A percentile compares a stretch with the other conserved stretches of the same genome.
Evolutionary conservation across 495 filamentous ascomycete species (phyloP).

Genomic region (Penicillium pulvis): DNA sequence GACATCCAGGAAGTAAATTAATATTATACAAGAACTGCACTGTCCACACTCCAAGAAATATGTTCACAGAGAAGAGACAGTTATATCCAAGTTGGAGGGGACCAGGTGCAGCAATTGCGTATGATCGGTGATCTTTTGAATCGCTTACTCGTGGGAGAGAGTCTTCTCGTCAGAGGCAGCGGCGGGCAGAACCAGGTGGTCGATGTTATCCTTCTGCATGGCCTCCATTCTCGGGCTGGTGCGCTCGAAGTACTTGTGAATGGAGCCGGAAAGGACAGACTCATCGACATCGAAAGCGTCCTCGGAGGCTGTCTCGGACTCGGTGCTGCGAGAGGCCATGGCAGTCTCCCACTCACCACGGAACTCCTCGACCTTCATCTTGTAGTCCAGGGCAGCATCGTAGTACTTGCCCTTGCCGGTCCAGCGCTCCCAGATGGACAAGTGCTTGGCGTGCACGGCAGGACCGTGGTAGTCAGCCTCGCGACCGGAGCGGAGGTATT

Average conservation of each 20-base stretch:
- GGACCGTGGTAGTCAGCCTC: constrained; percentile 82
- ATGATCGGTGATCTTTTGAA: not conserved
- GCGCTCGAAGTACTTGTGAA: constrained; percentile 49
- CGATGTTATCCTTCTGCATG: constrained; percentile 31
- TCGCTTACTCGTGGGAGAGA: constrained; percentile 19
- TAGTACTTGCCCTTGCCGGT: constrained; percentile 73
- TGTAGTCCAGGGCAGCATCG: constrained; percentile 72
- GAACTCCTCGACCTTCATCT: constrained; percentile 78
- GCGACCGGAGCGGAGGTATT: constrained; percentile 71
- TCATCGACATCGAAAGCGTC: constrained; percentile 35
- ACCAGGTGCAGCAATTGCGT: constrained; percentile 1
- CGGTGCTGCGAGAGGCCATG: constrained; percentile 42
- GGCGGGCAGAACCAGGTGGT: constrained; percentile 19
- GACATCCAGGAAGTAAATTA: constrained; percentile 1
- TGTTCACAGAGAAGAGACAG: not conserved
- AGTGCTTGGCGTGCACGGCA: constrained; percentile 79
- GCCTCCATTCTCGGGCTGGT: constrained; percentile 47
- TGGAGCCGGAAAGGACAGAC: constrained; percentile 37
- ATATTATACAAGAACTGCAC: constrained; percentile 6
- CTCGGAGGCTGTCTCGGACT: constrained; percentile 37
- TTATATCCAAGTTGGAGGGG: constrained; percentile 1
- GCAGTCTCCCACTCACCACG: constrained; percentile 62
- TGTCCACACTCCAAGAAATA: not conserved
- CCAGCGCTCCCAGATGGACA: constrained; percentile 70
- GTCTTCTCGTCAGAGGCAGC: constrained; percentile 21